phyloP scores from a whole-genome alignment of 129 eudicot species.

The Pittosporum tobira region DNA sequence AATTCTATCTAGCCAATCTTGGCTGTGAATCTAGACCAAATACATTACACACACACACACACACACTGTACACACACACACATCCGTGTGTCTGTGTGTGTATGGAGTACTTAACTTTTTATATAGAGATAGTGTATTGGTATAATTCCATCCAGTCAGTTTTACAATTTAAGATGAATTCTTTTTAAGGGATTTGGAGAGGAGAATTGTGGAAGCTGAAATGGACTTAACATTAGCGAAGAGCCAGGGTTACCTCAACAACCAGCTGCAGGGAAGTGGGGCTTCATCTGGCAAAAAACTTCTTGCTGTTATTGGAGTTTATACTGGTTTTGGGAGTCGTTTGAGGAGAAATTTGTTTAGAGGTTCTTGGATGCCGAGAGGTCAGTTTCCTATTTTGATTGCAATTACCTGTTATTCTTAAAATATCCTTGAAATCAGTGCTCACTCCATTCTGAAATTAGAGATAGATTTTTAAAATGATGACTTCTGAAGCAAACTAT shows the following conservation, averaged over 20 bases:
- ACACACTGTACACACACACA: too few relatives aligned
- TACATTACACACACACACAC: neutral
- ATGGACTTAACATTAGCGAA: conserved; percentile 84
- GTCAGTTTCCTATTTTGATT: too few relatives aligned
- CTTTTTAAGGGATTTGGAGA: conserved; percentile 63
- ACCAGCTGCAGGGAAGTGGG: conserved; percentile 37
- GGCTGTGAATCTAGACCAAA: neutral
- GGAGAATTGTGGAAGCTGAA: conserved; percentile 78
- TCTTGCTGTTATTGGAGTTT: conserved; percentile 83
- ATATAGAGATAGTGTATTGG: neutral
- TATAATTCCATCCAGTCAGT: neutral
- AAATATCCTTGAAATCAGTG: too few relatives aligned
- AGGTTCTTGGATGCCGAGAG: conserved; percentile 75
- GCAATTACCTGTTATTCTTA: too few relatives aligned
- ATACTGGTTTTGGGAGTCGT: conserved; percentile 82
- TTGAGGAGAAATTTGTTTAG: conserved; percentile 54
- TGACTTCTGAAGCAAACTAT: too few relatives aligned
- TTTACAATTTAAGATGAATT: neutral
- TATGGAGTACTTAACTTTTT: too few relatives aligned
- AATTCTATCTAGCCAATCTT: too few relatives aligned
- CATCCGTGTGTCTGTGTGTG: too few relatives aligned
- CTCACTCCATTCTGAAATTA: too few relatives aligned
- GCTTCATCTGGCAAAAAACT: conserved; percentile 36
- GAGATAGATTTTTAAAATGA: too few relatives aligned
- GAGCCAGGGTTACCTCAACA: conserved; percentile 77